Evolutionary conservation across 805 yeast genomes (phyloP), one percentile per base, ranked within the genome.

Genomic region (Pichia occidentalis): DNA sequence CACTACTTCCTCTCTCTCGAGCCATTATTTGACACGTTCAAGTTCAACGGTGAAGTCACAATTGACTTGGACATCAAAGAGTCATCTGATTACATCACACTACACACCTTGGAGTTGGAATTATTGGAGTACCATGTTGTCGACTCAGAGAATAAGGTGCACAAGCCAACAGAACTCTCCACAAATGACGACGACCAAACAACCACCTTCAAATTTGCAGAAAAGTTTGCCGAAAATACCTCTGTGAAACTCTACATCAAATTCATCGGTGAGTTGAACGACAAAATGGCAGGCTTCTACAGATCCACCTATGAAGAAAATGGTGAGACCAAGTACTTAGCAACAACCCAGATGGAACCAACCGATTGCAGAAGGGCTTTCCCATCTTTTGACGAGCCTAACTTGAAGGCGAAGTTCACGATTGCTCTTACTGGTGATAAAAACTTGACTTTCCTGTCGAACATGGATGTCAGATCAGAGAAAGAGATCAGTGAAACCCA

Each of bases 1-100:
- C 87, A 85, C 60, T 90, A 90, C 59, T 74, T 77, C 41, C 58
- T 90, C 31, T 65, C 76, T 7, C 61, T 78, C 28, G 57, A 55
- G 37, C 60, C 62, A 7, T 24, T 45, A 10, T 46, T 60, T 30
- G 61, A 57, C 12, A 63, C 65, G 24, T 71, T 71, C 53, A 58
- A 67, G 17, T 78, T 68, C 52, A 52, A 54, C 12, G 85, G 85
- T 19, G 54, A 53, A n/a, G 79, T 71, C n/a, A 49, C 52, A 12
- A 73, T 83, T 42, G 63, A 68, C 35, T 56, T 82, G 34, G 59
- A 60, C 7, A 76, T 75, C 29, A 51, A 53, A 13, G 64, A 63
- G 28, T 51, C 67, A 7, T 69, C 83, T 19, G 60, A 64, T 46
- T 65, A 61, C 39, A 60, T 81, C 31, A 60, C 70, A 36, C 62